phyloP scores from a whole-genome alignment of 2,329 filamentous ascomycete species.

The Sclerotinia borealis region DNA sequence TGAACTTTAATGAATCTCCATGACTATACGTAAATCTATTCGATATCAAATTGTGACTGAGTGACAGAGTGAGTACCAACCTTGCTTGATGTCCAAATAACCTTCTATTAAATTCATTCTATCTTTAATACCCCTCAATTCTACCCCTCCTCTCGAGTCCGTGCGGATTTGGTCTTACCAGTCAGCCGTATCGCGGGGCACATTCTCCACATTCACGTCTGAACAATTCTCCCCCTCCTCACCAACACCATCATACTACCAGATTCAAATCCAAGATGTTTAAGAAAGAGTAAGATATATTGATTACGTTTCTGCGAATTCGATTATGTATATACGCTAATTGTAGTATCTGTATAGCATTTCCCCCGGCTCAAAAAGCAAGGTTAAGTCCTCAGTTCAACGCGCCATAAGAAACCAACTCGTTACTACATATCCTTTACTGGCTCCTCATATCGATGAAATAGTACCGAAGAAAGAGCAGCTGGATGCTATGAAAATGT shows the following conservation, averaged over 20 bases:
- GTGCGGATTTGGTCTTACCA: slow-evolving; percentile 12
- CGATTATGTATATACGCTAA: slow-evolving; percentile 16
- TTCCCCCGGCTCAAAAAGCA: slow-evolving; percentile 74
- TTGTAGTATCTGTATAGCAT: slow-evolving; percentile 48
- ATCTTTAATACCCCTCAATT: neutral
- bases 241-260: slow-evolving; percentile 8
- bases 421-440: slow-evolving; percentile 76
- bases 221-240: slow-evolving; percentile 10
- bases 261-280: slow-evolving; percentile 57
- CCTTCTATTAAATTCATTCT: neutral
- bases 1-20: neutral
- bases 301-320: too few relatives aligned
- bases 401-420: slow-evolving; percentile 78
- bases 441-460: slow-evolving; percentile 85
- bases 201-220: slow-evolving; percentile 9
- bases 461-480: slow-evolving; percentile 93
- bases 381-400: slow-evolving; percentile 95
- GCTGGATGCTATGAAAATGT: slow-evolving; percentile 84
- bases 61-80: neutral
- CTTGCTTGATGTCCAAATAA: neutral
- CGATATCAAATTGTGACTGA: neutral
- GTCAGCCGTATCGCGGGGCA: slow-evolving; percentile 22
- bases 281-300: slow-evolving; percentile 72
- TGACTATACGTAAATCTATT: neutral
- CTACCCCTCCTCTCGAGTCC: slow-evolving; percentile 8